phyloP scores from a whole-genome alignment of 768 basidiomycete genomes.

The Mycena rosella region DNA sequence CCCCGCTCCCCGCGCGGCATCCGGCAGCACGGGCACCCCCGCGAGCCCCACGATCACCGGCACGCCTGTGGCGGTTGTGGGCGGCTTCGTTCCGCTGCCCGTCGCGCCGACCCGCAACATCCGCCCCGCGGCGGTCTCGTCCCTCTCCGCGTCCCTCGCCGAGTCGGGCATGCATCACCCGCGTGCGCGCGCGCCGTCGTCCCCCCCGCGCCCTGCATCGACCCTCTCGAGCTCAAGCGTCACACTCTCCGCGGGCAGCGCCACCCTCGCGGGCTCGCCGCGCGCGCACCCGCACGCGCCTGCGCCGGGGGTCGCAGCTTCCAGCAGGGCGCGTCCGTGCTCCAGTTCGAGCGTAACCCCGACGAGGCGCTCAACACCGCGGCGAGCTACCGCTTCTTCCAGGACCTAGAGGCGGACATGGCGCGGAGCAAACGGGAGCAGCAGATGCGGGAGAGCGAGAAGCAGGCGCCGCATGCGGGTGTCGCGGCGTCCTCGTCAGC shows the following conservation, averaged over 20 bases:
- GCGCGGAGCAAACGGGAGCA: slow-evolving; percentile 42
- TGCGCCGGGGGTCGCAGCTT: slow-evolving; percentile 30
- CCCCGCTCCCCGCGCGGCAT: slow-evolving; percentile 10
- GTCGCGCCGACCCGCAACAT: slow-evolving; percentile 54
- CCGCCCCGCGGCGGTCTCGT: slow-evolving; percentile 62
- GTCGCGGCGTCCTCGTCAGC: slow-evolving; percentile 11
- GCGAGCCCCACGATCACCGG: slow-evolving; percentile 42
- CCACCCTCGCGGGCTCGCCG: slow-evolving; percentile 47
- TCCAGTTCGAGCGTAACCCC: slow-evolving; percentile 55
- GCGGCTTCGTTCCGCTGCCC: slow-evolving; percentile 68
- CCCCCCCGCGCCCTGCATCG: slow-evolving; percentile 36
- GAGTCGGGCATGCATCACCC: slow-evolving; percentile 70
- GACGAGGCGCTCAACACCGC: slow-evolving; percentile 59
- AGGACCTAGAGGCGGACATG: slow-evolving; percentile 59
- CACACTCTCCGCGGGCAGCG: slow-evolving; percentile 37
- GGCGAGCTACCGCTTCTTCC: slow-evolving; percentile 60
- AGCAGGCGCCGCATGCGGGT: background rate
- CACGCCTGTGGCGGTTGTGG: slow-evolving; percentile 57
- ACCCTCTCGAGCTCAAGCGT: slow-evolving; percentile 22
- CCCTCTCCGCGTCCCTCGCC: slow-evolving; percentile 78
- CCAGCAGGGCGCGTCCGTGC: slow-evolving; percentile 51
- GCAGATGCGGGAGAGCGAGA: slow-evolving; percentile 40
- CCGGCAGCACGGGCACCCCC: slow-evolving; percentile 38
- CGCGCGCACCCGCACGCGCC: slow-evolving; percentile 32
- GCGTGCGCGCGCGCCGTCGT: slow-evolving; percentile 44